Percentiles rank a stretch among this genome's conserved stretches.
These are phyloP conservation scores for Phycomyces blakesleeanus DNA, from an alignment of 192 early-diverging fungal genomes.

Conservation along the genomic window DNA sequence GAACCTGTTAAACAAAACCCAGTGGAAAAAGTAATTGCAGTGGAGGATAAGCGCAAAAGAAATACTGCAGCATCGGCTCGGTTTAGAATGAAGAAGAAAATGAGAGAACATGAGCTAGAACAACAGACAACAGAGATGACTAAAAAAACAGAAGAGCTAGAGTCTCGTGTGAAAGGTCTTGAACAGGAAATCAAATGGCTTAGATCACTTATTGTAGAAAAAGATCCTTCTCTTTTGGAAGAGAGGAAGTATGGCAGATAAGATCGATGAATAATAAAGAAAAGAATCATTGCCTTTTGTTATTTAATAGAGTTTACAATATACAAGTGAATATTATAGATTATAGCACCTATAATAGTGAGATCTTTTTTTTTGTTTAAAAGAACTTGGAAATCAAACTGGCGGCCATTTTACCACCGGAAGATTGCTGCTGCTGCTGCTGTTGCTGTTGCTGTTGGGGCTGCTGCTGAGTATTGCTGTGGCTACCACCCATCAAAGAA, in stretches of 20 bases:
- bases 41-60: constrained; percentile 85
- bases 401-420: constrained; percentile 3
- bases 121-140: constrained; percentile 78
- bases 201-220: constrained; percentile 30
- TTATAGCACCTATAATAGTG: not conserved
- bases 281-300: not conserved
- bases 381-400: not conserved
- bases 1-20: not conserved
- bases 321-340: not conserved
- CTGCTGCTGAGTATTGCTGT: not conserved
- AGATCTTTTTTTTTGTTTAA: not conserved
- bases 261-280: not conserved
- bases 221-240: constrained; percentile 18
- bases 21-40: constrained; percentile 9
- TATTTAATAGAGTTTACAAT: too few species aligned
- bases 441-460: constrained; percentile 1
- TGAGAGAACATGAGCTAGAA: constrained; percentile 83
- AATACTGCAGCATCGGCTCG: constrained; percentile 96
- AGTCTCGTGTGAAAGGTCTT: constrained; percentile 76
- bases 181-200: constrained; percentile 94
- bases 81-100: constrained; percentile 95
- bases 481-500: constrained; percentile 1
- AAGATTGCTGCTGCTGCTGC: not conserved
- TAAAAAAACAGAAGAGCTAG: constrained; percentile 66
- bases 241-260: not conserved